A percentile compares a stretch with the other conserved stretches of the same genome.
These are phyloP conservation scores for Annulohypoxylon moriforme DNA, from an alignment of 495 filamentous ascomycete genomes.

Conservation along the genomic window DNA sequence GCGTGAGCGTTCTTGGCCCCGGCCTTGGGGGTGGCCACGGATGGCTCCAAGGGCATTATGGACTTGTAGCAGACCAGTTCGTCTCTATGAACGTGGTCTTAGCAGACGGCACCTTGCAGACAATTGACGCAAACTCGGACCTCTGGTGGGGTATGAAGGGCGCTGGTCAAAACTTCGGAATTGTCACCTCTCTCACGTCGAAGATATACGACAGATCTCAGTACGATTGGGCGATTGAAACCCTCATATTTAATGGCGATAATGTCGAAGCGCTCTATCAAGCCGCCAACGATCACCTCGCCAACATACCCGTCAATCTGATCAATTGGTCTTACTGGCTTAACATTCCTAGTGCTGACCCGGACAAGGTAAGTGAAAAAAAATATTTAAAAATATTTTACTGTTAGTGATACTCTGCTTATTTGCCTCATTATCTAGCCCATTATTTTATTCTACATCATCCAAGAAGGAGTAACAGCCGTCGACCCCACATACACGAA, in stretches of 20 bases:
- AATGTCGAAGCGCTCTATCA: constrained; percentile 37
- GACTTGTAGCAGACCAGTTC: constrained; percentile 63
- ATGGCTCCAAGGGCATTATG: constrained; percentile 60
- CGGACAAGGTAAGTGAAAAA: constrained; percentile 8
- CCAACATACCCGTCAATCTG: constrained; percentile 11
- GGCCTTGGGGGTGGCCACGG: constrained; percentile 65
- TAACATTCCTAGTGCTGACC: constrained; percentile 12
- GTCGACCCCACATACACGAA: constrained; percentile 1
- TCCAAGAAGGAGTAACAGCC: constrained; percentile 7
- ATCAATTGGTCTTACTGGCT: constrained; percentile 32
- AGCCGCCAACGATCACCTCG: constrained; percentile 13
- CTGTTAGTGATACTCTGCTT: neutral
- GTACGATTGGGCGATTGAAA: constrained; percentile 35
- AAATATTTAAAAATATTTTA: too few species aligned
- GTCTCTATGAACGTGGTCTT: constrained; percentile 60
- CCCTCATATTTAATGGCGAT: constrained; percentile 32
- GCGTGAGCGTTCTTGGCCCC: constrained; percentile 58
- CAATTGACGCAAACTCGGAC: constrained; percentile 47
- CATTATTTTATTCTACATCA: constrained; percentile 7
- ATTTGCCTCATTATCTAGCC: neutral
- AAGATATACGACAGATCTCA: constrained; percentile 24
- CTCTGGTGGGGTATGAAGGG: constrained; percentile 66
- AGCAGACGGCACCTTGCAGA: constrained; percentile 56
- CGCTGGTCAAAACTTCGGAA: constrained; percentile 67
- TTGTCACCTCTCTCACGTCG: constrained; percentile 50